A percentile compares a stretch with the other conserved stretches of the same genome.
Evolutionary conservation across 805 yeast genomes (phyloP).

Genomic region (Candida awuae): DNA sequence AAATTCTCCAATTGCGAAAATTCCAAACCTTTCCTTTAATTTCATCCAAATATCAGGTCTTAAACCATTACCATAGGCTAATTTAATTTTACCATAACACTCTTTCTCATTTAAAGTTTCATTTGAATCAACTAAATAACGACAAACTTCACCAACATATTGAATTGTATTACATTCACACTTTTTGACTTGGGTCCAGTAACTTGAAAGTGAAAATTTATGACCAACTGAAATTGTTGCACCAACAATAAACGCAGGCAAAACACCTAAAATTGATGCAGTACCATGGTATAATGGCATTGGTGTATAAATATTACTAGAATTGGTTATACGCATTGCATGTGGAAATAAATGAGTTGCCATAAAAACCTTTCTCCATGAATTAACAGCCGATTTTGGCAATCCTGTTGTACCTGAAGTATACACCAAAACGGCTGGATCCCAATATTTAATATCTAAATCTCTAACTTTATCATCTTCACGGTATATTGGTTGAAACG

Average conservation of each 20-base stretch:
- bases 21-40: constrained; percentile 69
- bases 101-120: constrained; percentile 19
- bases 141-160: constrained; percentile 92
- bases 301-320: constrained; percentile 67
- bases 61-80: constrained; percentile 88
- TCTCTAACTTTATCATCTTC: constrained; percentile 52
- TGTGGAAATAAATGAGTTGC: constrained; percentile 66
- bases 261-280: constrained; percentile 77
- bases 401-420: constrained; percentile 95
- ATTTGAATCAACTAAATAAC: constrained; percentile 57
- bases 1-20: constrained; percentile 76
- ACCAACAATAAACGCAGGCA: constrained; percentile 53
- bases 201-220: constrained; percentile 74
- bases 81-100: constrained; percentile 34
- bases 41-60: constrained; percentile 82
- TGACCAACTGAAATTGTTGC: constrained; percentile 72
- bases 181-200: constrained; percentile 82
- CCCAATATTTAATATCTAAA: constrained; percentile 46
- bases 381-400: constrained; percentile 89
- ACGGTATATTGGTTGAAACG: constrained; percentile 40
- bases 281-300: constrained; percentile 97
- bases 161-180: constrained; percentile 73
- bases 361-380: constrained; percentile 77
- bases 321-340: constrained; percentile 49
- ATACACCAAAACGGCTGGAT: constrained; percentile 66